Evolutionary conservation across 768 basidiomycete genomes (phyloP).

Genomic region (Boletellus sp.): DNA sequence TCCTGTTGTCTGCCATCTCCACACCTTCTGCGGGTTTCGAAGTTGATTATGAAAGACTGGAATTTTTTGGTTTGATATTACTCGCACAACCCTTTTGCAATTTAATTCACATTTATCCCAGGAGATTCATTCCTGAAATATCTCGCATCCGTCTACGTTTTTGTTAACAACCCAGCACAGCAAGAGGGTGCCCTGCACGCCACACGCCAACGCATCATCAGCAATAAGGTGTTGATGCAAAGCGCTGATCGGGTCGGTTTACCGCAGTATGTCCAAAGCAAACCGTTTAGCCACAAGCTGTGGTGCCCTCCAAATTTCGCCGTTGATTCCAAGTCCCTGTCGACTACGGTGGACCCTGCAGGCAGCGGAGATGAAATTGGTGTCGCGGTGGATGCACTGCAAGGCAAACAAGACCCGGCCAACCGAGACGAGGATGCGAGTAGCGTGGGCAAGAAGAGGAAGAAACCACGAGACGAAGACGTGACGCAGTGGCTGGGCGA

Average conservation of each 20-base stretch:
- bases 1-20: constrained; percentile 64
- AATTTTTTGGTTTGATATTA: constrained; percentile 62
- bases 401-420: constrained; percentile 9
- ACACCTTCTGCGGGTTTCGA: constrained; percentile 68
- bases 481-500: constrained; percentile 64
- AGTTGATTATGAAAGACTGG: constrained; percentile 79
- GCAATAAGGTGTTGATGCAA: constrained; percentile 62
- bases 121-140: constrained; percentile 87
- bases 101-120: constrained; percentile 12
- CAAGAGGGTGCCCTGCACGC: constrained; percentile 68
- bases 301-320: constrained; percentile 58
- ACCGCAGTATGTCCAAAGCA: constrained; percentile 70
- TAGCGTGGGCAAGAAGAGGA: constrained; percentile 34
- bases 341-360: constrained; percentile 18
- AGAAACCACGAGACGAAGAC: constrained; percentile 39
- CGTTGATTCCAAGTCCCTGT: constrained; percentile 21
- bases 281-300: constrained; percentile 59
- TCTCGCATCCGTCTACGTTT: constrained; percentile 68
- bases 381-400: constrained; percentile 7
- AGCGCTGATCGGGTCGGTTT: constrained; percentile 57
- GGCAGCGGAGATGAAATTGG: constrained; percentile 31
- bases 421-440: constrained; percentile 11
- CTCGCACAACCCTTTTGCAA: constrained; percentile 20
- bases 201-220: constrained; percentile 66
- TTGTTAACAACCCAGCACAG: constrained; percentile 60